A percentile compares a stretch with the other conserved stretches of the same genome.
Conservation (phyloP, 306 rosid species). For the Hippophae gyantsensis region DNA sequence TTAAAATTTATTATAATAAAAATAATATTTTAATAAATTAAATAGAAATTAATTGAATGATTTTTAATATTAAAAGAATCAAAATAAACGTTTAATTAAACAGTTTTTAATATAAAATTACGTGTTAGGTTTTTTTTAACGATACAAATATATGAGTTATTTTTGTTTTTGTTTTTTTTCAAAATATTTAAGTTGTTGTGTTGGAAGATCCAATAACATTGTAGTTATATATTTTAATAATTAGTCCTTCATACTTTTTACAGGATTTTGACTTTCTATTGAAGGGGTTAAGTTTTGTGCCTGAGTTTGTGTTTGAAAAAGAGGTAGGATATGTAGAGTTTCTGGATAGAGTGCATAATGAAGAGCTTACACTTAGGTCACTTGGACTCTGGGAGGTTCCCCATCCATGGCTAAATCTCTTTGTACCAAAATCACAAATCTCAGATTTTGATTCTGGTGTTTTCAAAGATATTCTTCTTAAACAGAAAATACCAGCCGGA, state of each 20-base stretch:
- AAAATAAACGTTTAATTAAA: too few species aligned
- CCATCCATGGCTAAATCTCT: conserved; percentile 87
- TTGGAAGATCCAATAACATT: neutral
- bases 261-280: conserved; percentile 35
- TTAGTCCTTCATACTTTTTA: neutral
- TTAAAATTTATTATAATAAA: too few species aligned
- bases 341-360: conserved; percentile 46
- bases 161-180: neutral
- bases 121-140: too few species aligned
- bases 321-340: conserved; percentile 53
- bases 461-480: conserved; percentile 46
- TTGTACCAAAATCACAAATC: conserved; percentile 63
- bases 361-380: conserved; percentile 35
- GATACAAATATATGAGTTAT: neutral
- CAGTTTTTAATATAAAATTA: too few species aligned
- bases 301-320: conserved; percentile 39
- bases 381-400: conserved; percentile 67
- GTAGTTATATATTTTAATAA: neutral
- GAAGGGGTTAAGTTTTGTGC: conserved; percentile 29
- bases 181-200: neutral
- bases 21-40: too few species aligned
- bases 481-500: conserved; percentile 40
- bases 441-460: conserved; percentile 47
- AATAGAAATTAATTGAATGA: too few species aligned
- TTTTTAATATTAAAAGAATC: too few species aligned